phyloP scores from a whole-genome alignment of 2,329 filamentous ascomycete species.

The Aspergillus uvarum region DNA sequence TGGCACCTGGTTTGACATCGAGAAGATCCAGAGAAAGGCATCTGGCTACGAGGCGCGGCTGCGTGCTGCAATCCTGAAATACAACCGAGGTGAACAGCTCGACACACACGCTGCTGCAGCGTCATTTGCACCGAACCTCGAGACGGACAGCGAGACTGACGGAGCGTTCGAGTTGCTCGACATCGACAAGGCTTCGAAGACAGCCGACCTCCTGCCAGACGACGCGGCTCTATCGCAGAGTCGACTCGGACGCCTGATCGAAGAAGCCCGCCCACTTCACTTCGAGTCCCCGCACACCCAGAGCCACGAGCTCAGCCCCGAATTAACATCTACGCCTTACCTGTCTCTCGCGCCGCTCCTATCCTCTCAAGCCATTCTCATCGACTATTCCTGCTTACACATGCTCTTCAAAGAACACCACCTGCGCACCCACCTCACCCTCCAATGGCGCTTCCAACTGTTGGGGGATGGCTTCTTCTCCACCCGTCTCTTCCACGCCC shows the following conservation, averaged over 20 bases:
- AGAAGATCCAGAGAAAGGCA: conserved; percentile 62
- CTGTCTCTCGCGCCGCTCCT: conserved; percentile 76
- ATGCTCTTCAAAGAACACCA: conserved; percentile 74
- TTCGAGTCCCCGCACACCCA: conserved; percentile 15
- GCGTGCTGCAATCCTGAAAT: conserved; percentile 40
- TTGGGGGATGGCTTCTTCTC: conserved; percentile 83
- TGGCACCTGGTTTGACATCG: conserved; percentile 70
- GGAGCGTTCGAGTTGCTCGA: conserved; percentile 38
- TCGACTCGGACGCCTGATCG: conserved; percentile 31
- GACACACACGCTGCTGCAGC: background rate
- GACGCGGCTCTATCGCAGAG: conserved; percentile 27
- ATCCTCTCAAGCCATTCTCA: conserved; percentile 68
- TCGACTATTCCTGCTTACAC: conserved; percentile 74
- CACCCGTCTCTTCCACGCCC: conserved; percentile 72
- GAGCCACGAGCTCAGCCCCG: conserved; percentile 35
- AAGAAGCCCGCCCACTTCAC: conserved; percentile 23
- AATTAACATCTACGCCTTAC: conserved; percentile 54
- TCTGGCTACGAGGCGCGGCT: conserved; percentile 40
- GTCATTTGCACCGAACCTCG: background rate
- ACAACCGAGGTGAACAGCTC: conserved; percentile 35
- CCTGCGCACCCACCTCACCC: conserved; percentile 67
- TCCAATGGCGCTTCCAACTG: conserved; percentile 79
- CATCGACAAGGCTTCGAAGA: conserved; percentile 30
- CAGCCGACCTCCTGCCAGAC: conserved; percentile 26
- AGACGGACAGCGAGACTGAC: conserved; percentile 11